A percentile compares a stretch with the other conserved stretches of the same genome.
Conservation (phyloP, 345 rosid species). For the Salix viminalis region DNA sequence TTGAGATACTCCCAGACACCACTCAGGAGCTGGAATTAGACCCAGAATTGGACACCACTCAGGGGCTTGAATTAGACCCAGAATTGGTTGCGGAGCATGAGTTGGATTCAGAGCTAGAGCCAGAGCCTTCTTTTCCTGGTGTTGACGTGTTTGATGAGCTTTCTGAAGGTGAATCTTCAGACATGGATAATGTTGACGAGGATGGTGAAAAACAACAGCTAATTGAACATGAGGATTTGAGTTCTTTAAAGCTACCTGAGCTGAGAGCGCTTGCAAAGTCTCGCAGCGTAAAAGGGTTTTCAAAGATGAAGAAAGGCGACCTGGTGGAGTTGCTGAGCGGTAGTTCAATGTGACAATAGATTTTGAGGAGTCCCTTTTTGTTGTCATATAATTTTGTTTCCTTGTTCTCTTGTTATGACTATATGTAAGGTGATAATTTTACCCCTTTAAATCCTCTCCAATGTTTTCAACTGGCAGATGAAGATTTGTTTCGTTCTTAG, state of each 20-base stretch:
- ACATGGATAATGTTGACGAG: conserved; percentile 27
- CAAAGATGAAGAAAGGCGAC: conserved; percentile 77
- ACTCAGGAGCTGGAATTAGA: conserved; percentile 29
- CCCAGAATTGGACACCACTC: conserved; percentile 8
- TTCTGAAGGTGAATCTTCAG: conserved; percentile 29
- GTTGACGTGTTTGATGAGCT: conserved; percentile 25
- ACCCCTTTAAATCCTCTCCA: neutral
- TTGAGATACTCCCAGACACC: conserved; percentile 33
- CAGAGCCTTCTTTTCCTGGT: conserved; percentile 20
- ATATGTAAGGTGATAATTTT: neutral
- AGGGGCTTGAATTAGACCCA: conserved; percentile 23
- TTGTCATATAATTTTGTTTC: conserved; percentile 3
- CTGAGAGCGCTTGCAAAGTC: conserved; percentile 74
- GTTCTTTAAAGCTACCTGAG: conserved; percentile 56
- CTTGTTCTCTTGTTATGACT: neutral
- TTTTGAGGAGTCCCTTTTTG: conserved; percentile 13
- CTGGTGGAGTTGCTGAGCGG: conserved; percentile 53
- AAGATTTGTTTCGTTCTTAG: neutral
- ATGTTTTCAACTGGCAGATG: neutral
- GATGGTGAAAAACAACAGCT: conserved; percentile 28
- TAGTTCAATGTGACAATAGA: conserved; percentile 20
- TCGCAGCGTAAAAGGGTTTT: conserved; percentile 70
- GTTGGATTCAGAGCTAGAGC: conserved; percentile 29
- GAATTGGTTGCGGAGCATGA: conserved; percentile 27
- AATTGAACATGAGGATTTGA: conserved; percentile 37